Base-by-base conservation (phyloP, 176 grass and related monocot genomes). In the Alloteropsis semialata region DNA sequence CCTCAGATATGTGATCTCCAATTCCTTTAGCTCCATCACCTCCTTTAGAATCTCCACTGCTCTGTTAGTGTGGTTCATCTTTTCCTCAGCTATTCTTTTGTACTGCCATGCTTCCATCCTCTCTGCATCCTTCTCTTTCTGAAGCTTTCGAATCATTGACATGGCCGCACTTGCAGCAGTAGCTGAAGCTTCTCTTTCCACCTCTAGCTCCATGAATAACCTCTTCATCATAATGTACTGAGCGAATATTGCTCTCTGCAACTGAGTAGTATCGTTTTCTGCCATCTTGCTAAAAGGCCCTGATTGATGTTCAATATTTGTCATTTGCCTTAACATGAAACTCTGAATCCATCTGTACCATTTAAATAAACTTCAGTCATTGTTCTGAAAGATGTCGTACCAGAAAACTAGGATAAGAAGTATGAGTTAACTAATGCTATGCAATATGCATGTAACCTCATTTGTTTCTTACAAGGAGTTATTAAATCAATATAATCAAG, bases 51-150 rank as follows among this genome's bases (percentile, higher is more conserved):
- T 44, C 13, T 69, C 87, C 45, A 95, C 62, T 42, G 72, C 81
- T 78, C 86, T 78, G 28, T 95, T 82, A 48, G 65, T 88, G 30
- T 95, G 89, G 36, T 91, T 88, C 16, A 98, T 91, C 86, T 86
- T 95, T 86, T 95, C 96, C 80, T 98, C 92, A 17, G 89, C 82
- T 59, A 98, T 89, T 73, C 96, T 88, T 72, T 85, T 98, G 84
- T 98, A 98, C 51, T 98, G 92, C 79, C 86, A 84, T 45, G 96
- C 88, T 91, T 98, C 96, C 96, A 98, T 95, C 79, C 90, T 95
- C 74, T 95, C 92, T 6, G 76, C 78, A 24, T 90, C 92, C 56
- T 93, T 98, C 85, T 98, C 96, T 84, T 90, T 95, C 82, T 98
- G 88, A 73, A 98, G 88, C 74, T 91, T 88, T 62, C 87, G 82